phyloP scores from a whole-genome alignment of 176 grass and related monocot species.

The Oryza brachyantha region DNA sequence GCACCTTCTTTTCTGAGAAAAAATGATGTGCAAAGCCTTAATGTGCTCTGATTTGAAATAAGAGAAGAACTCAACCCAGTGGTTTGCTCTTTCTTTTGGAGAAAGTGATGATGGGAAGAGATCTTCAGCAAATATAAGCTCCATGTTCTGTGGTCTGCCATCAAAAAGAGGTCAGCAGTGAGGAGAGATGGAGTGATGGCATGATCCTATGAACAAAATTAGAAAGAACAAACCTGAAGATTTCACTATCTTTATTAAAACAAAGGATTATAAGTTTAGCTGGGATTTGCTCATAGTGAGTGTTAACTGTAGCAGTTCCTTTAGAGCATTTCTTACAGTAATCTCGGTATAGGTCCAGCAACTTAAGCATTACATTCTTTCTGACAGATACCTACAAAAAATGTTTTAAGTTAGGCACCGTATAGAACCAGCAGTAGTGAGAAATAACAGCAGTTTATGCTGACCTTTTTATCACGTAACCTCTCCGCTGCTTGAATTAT shows the following conservation, averaged over 20 bases:
- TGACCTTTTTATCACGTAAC: constrained; percentile 88
- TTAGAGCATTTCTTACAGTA: constrained; percentile 85
- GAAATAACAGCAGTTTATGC: constrained; percentile 27
- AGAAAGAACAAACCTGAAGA: constrained; percentile 61
- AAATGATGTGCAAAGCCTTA: constrained; percentile 65
- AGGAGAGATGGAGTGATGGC: constrained; percentile 6
- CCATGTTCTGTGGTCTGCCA: constrained; percentile 71
- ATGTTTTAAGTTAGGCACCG: constrained; percentile 27
- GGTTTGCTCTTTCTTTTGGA: constrained; percentile 77
- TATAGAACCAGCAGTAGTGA: not conserved
- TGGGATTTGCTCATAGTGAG: constrained; percentile 83
- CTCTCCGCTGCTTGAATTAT: constrained; percentile 57
- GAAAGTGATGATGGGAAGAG: constrained; percentile 78
- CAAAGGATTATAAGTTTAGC: constrained; percentile 72
- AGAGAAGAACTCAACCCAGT: constrained; percentile 85
- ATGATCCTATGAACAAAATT: constrained; percentile 6
- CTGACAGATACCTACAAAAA: constrained; percentile 77
- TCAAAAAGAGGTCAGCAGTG: constrained; percentile 39
- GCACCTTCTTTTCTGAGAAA: constrained; percentile 91
- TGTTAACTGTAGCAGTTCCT: constrained; percentile 46
- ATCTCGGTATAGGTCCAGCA: constrained; percentile 72
- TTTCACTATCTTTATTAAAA: constrained; percentile 74
- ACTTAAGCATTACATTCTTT: constrained; percentile 76
- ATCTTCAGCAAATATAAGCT: constrained; percentile 76
- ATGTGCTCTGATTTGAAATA: constrained; percentile 72